Base-by-base conservation (phyloP, 2,329 filamentous ascomycete genomes). In the Cercospora brassicicola region DNA sequence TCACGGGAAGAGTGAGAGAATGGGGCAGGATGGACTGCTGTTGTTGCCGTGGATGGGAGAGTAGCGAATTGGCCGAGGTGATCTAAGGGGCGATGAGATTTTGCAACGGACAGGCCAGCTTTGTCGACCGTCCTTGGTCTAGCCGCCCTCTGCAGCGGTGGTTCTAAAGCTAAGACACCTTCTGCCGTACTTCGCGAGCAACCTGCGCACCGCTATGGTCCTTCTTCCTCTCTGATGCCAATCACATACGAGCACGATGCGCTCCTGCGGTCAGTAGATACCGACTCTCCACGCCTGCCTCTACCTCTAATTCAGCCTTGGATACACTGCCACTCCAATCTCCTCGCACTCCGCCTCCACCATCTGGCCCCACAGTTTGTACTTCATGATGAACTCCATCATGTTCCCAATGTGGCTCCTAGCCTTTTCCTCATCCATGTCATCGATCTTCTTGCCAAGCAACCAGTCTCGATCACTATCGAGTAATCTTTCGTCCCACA, bases 401-500 rank as follows among this genome's bases (percentile, higher is more conserved):
- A 56, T 39, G 13, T 59, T 36, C 8, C 62, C 51, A 15, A 48
- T 53, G 39, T 64, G 62, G 33, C 11, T 48, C 13, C 53, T 53
- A 7, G 62, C 62, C 53, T 51, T 45, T 11, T 45, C 62, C 10
- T 64, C 33, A 15, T 45, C 36, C 62, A 64, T 64, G 18, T 64
- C 62, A 26, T 64, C 62, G 28, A 64, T 59, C 15, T 31, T 59
- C 53, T 64, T 59, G 6, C 62, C 53, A 2, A 64, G 33, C n/a
- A 64, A 13, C 62, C 62, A 64, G 30, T 64, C 62, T 3, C 62
- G 51, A 31, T 64, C 62, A 64, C 62, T 64, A 56, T 64, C 62
- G 23, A 23, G 10, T n/a, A 64, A 23, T 26, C 62, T 59, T 53
- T 64, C 62, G 51, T 64, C 62, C 62, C 62, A 64, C n/a, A 42